Evolutionary conservation across 345 rosid species (phyloP), one percentile per base, ranked within the genome.

Genomic region (Pistacia vera): DNA sequence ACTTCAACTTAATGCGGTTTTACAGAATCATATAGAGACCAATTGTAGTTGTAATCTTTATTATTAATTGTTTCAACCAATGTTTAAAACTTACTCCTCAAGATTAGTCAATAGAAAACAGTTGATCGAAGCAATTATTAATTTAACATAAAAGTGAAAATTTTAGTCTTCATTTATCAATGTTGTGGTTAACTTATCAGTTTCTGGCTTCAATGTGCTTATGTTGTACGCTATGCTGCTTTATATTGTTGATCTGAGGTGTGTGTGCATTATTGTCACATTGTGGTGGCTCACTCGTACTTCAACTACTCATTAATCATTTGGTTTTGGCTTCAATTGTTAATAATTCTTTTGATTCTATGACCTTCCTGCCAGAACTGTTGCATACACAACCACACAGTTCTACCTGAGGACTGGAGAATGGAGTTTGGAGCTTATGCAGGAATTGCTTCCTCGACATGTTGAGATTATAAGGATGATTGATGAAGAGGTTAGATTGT

Each of bases 401-500:
- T 88, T 69, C 67, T 88, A 48, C 89, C 88, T 4, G 89, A 84
- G 85, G 88, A 36, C 78, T 83, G 56, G 89, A 88, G 87, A 84
- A 83, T 88, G 89, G 88, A 83, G 87, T 56, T 72, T 86, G 60
- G 84, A 84, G 69, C 84, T 88, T 63, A 70, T 88, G 74, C 86
- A 81, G 77, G 77, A 88, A 52, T 75, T 88, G 79, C 89, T 88
- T 76, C 89, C 89, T 44, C 74, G 87, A 44, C 88, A 88, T 80
- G 84, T 86, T 6, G 87, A 86, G 83, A 84, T 88, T 77, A 84
- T 86, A 51, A 72, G 57, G 74, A 79, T 64, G 83, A 84, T 88
- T 13, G 87, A 84, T 74, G 85, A 84, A 68, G 87, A 86, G 87
- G 86, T 86, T 56, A 75, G 62, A 68, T 54, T 46, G 20, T 17